Evolutionary conservation across 305 asterid genomes (phyloP), one percentile per base, ranked within the genome.

Genomic region (Fraxinus greggii): DNA sequence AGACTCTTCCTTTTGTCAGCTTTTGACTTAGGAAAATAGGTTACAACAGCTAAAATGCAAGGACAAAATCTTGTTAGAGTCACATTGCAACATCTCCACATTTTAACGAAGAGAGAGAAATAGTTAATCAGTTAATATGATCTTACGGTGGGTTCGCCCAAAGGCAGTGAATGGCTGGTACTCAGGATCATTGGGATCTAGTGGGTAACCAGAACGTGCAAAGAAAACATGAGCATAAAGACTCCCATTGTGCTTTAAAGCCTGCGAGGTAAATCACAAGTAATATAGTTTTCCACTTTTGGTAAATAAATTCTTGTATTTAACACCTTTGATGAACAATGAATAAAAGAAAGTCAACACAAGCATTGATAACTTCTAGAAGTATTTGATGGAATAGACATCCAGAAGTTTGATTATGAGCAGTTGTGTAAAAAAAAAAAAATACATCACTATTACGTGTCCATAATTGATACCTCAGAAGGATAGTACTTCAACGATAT

Each of bases 201-300:
- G 93, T 4, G 95, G 88, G 81, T 89, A 93, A 87, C 99, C 99
- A 89, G 98, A 94, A 82, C 95, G 92, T 42, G 99, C 93, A 81
- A 96, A 96, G 92, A 86, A 96, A 73, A 94, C 92, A 88, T 96
- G 98, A 86, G 98, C 98, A 90, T 86, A 94, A 56, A 96, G 95
- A 86, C 92, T 96, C 45, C 98, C 99, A 78, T 96, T 96, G 85
- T 91, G 88, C 93, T 92, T 94, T 89, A 96, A 79, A 36, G 88
- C 94, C 99, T 96, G 85, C 63, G 79, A 79, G 79, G 78, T 77
- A 83, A 84, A 83, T 13, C 77, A 78, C 29, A 78, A 28, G 81
- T 17, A 70, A 42, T 13, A 69, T 24, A 12, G 17, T 29, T 29
- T 12, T 4, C 38, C 23, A 28, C 75, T 29, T 67, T 67, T 29